Evolutionary conservation across 2,329 filamentous ascomycete genomes (phyloP).

Genomic region (Amphichorda felina): DNA sequence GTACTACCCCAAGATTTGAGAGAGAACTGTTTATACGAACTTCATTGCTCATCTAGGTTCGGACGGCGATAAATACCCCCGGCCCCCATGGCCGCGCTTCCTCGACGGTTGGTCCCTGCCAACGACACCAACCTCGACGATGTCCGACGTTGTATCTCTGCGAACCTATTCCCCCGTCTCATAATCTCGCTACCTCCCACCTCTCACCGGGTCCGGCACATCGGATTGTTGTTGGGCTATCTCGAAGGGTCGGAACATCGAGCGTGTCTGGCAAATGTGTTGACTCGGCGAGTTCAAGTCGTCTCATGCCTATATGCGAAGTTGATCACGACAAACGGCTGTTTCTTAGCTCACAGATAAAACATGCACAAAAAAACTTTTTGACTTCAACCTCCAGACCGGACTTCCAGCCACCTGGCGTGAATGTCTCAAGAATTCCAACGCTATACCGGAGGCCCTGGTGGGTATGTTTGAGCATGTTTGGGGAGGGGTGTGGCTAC

Average conservation of each 20-base stretch:
- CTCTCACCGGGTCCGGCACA: conserved; percentile 1
- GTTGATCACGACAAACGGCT: conserved; percentile 27
- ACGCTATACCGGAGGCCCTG: too few species aligned
- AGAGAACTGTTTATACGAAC: conserved; percentile 43
- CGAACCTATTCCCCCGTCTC: conserved; percentile 1
- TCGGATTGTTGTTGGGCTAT: conserved; percentile 2
- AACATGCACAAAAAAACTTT: too few species aligned
- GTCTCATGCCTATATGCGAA: conserved; percentile 22
- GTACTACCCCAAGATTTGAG: conserved; percentile 24
- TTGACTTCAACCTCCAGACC: too few species aligned
- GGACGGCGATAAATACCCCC: conserved; percentile 62
- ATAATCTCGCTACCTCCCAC: conserved; percentile 2
- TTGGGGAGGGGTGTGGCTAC: too few species aligned
- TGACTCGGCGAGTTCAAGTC: too few species aligned
- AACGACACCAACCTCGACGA: not conserved
- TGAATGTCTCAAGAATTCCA: too few species aligned
- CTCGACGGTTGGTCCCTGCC: not conserved
- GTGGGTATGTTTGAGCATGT: too few species aligned
- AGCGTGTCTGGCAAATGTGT: conserved; percentile 11
- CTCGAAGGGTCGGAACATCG: conserved; percentile 2
- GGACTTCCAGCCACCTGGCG: too few species aligned
- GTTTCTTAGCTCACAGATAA: conserved; percentile 30
- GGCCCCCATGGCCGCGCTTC: too few species aligned
- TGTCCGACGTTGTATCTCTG: conserved; percentile 3
- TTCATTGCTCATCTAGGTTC: conserved; percentile 68